Evolutionary conservation across 2,329 filamentous ascomycete species (phyloP).

Genomic region (Fusarium burgessii): DNA sequence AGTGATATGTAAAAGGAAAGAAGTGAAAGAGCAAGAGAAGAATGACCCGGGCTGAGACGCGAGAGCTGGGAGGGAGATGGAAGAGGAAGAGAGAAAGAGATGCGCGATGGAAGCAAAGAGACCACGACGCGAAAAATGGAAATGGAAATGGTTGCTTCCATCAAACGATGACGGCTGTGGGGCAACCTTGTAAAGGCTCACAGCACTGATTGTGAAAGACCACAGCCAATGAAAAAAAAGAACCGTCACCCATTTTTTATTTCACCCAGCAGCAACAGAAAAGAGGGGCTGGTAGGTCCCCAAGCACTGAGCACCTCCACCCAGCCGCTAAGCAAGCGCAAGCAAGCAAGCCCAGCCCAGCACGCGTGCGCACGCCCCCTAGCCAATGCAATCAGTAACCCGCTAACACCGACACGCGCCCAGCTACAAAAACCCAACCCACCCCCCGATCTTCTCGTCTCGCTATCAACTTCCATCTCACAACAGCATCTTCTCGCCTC

Average conservation of each 20-base stretch:
- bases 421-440: slow-evolving; percentile 71
- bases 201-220: not conserved
- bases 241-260: slow-evolving; percentile 37
- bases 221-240: slow-evolving; percentile 40
- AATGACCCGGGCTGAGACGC: slow-evolving; percentile 25
- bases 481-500: slow-evolving; percentile 52
- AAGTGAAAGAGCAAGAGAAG: slow-evolving; percentile 24
- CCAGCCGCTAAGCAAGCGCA: slow-evolving; percentile 16
- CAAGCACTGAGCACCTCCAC: slow-evolving; percentile 34
- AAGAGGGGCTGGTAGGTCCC: slow-evolving; percentile 36
- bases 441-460: slow-evolving; percentile 63
- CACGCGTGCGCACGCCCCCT: slow-evolving; percentile 43
- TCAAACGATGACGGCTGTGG: slow-evolving; percentile 24
- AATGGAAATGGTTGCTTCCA: slow-evolving; percentile 6
- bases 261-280: slow-evolving; percentile 27
- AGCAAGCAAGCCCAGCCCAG: slow-evolving; percentile 12
- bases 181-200: slow-evolving; percentile 25
- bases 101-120: not conserved
- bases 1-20: slow-evolving; percentile 40
- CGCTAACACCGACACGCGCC: slow-evolving; percentile 62
- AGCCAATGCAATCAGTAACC: slow-evolving; percentile 72
- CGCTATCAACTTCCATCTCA: slow-evolving; percentile 60
- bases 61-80: slow-evolving; percentile 1
- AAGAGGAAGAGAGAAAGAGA: not conserved
- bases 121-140: slow-evolving; percentile 4